Evolutionary conservation across 2,329 filamentous ascomycete genomes (phyloP).

Genomic region (Chaetomium globosum): DNA sequence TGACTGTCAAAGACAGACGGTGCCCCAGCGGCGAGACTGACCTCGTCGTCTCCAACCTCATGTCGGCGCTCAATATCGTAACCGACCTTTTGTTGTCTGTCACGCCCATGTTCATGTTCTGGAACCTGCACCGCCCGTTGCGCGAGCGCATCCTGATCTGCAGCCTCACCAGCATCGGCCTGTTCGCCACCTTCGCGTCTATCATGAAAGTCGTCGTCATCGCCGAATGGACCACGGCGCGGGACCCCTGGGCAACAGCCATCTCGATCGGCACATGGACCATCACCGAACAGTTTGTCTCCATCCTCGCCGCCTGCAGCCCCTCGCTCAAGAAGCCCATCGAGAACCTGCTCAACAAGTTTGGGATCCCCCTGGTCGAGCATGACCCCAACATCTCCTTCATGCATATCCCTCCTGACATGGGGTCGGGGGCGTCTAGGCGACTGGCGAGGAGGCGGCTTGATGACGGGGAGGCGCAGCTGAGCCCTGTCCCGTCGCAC

Average conservation of each 20-base stretch:
- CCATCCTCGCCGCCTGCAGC: constrained; percentile 31
- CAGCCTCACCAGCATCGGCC: constrained; percentile 28
- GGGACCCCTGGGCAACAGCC: constrained; percentile 25
- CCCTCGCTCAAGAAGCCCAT: constrained; percentile 34
- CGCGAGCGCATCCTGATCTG: constrained; percentile 33
- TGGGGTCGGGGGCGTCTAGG: constrained; percentile 1
- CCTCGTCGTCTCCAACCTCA: constrained; percentile 23
- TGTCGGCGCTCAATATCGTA: constrained; percentile 27
- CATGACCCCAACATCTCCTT: constrained; percentile 26
- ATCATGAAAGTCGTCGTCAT: constrained; percentile 28
- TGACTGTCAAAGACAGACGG: neutral
- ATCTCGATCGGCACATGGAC: constrained; percentile 31
- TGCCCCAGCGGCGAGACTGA: constrained; percentile 17
- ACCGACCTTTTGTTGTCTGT: constrained; percentile 30
- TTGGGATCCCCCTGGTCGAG: constrained; percentile 24
- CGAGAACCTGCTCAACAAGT: constrained; percentile 24
- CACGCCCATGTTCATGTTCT: constrained; percentile 30
- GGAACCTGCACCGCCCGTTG: constrained; percentile 29
- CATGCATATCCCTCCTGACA: constrained; percentile 18
- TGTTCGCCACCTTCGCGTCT: constrained; percentile 27
- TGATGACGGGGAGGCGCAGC: neutral
- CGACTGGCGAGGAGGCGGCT: constrained; percentile 19
- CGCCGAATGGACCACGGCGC: constrained; percentile 4
- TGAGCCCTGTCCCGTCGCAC: neutral
- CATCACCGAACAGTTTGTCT: constrained; percentile 30